Base-by-base conservation (phyloP, 306 rosid genomes). In the Begonia peltatifolia region DNA sequence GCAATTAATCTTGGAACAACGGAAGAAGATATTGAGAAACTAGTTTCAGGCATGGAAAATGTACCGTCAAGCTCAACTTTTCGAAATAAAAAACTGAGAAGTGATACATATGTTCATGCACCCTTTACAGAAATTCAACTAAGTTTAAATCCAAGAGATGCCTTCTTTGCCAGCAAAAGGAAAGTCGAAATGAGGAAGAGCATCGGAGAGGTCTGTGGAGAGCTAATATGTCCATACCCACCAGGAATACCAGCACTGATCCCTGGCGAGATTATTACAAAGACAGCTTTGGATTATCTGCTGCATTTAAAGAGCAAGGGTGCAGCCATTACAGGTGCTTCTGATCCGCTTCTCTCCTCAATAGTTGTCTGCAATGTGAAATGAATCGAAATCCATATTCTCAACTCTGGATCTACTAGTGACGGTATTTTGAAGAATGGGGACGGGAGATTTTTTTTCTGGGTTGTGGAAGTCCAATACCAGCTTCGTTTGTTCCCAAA, bases 211-310 rank as follows among this genome's bases (percentile, higher is more conserved):
- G 65, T 84, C 61, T 71, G 93, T 16, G 93, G 95, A 62, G 96
- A 84, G 84, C 80, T 84, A 54, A 58, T 88, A 54, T 81, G 81
- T 58, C 83, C 94, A 23, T 88, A 81, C 47, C 96, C 95, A 11
- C 96, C 97, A 0, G 97, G 95, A 53, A 75, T 88, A 63, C 93
- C 97, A 0, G 87, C 78, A 41, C 36, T 82, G 69, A 76, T 77
- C 47, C 89, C 97, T 0, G 97, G 97, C 11, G 93, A 88, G 70
- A 61, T 69, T 63, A 72, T 84, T 49, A 73, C 93, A 0, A 36
- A 76, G 64, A 76, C 54, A 57, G 83, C 86, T 51, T 42, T 79
- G 65, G 70, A 71, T 50, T 80, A 88, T 79, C 75, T 88, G 12
- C 49, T 84, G 58, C 65, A 71, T 70, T 73, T 66, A 52, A 84